phyloP scores from a whole-genome alignment of 129 eudicot species.

The Lonicera japonica region DNA sequence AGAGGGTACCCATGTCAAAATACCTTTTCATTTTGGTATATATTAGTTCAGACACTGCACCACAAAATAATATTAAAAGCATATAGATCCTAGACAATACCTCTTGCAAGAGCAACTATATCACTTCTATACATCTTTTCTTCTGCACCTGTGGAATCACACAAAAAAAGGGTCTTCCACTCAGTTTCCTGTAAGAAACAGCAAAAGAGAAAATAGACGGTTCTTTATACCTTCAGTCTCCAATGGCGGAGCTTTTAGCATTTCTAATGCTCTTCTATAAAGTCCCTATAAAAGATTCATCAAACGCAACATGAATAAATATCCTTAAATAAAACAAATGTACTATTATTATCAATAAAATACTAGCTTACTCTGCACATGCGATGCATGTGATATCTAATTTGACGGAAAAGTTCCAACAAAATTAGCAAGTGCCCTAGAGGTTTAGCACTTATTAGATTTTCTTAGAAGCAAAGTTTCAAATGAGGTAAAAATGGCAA shows the following conservation, averaged over 20 bases:
- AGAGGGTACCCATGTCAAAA: too few species aligned
- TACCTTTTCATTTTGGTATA: neutral
- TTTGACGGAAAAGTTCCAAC: too few species aligned
- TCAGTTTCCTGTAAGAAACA: neutral
- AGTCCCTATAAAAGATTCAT: constrained; percentile 54
- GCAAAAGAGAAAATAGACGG: neutral
- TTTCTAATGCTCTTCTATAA: constrained; percentile 75
- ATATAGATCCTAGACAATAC: constrained; percentile 32
- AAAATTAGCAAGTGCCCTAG: too few species aligned
- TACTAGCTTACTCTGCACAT: too few species aligned
- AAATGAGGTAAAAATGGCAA: too few species aligned
- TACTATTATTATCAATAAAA: too few species aligned
- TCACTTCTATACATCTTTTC: constrained; percentile 44
- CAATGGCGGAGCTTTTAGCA: constrained; percentile 79
- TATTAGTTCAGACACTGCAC: neutral
- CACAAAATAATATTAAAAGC: neutral
- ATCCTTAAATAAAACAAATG: neutral
- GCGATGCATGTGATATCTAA: too few species aligned
- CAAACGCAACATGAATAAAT: neutral
- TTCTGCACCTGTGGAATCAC: constrained; percentile 35
- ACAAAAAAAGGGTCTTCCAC: neutral
- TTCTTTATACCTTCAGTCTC: constrained; percentile 43
- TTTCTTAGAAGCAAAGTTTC: too few species aligned
- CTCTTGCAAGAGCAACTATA: constrained; percentile 91
- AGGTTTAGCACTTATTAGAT: too few species aligned